Evolutionary conservation across 2,329 filamentous ascomycete genomes (phyloP), one percentile per base, ranked within the genome.

Genomic region (Plectosphaerella cucumerina): DNA sequence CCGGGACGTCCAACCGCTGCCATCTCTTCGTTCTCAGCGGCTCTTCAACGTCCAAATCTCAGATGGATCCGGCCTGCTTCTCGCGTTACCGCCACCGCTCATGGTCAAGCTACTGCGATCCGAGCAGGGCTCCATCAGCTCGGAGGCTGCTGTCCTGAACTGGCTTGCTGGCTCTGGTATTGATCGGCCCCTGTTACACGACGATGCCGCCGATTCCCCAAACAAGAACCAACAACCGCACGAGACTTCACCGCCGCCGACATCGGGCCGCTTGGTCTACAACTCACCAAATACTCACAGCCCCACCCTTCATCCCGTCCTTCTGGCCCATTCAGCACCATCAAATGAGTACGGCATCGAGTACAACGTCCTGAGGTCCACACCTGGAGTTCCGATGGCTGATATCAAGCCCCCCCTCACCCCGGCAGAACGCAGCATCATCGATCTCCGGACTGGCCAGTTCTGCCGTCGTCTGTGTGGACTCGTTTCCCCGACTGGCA

Each of bases 381-480:
- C 65, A 1, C 56, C 52, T 26, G 76, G 75, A 5, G 60, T 60
- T 2, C 57, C 70, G 1, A 60, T 81, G n/a, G 61, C 70, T 5
- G 56, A 64, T 2, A 58, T 76, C 2, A 46, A 60, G 4, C 56
- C 53, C 3, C 61, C 70, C 0, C 60, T 77, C 11, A 67, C 63
- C 1, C 45, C 44, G 4, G 37, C 58, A 1, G 70, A 78, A 52
- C 68, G 67, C 15, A 62, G 53, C 22, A 49, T 57, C 1, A 58
- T 80, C 33, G 69, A 80, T 48, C 74, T 69, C 50, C 76, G 82
- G 51, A 66, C 67, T 34, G 79, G 79, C 6, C 65, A 63, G 14
- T 59, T 82, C 8, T 60, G 76, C 37, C 70, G 75, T 3, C 64
- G 62, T 5, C 68, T 82, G 5, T 74, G 74, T 1, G 56, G 58